Base-by-base conservation (phyloP, 2,329 filamentous ascomycete species). In the Ophiocordyceps camponoti-saundersi region DNA sequence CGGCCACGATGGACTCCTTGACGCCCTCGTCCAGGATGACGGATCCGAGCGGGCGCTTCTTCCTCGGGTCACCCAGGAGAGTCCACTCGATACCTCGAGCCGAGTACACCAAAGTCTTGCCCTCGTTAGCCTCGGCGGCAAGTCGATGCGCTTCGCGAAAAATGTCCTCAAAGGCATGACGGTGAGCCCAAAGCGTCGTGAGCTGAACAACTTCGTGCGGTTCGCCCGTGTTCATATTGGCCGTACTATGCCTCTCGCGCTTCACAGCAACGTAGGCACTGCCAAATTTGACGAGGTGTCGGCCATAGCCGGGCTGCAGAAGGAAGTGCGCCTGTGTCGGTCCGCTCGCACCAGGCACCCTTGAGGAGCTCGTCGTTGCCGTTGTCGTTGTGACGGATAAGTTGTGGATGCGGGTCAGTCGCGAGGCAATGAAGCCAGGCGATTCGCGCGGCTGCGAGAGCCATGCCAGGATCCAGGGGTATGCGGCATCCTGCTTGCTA, bases 161-260 rank as follows among this genome's bases (percentile, higher is more conserved):
- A 15, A 98, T 78, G 21, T 87, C 79, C 60, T 94, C 85, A 57
- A 98, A 95, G 15, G 96, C 77, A 55, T 90, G 78, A 3, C 89
- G 82, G 55, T 95, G 82, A 44, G 85, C 76, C 69, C 94, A 96
- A 13, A 98, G 72, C 1, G 92, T 90, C 3, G 90, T 96, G 49
- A 98, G 68, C 49, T 87, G 92, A 44, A 98, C 76, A 1, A 89
- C 94, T 66, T 98, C 92, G 69, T 95, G 94, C 1, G 92, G 92
- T 54, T 86, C 83, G 48, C 90, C 92, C 23, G 82, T 89, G 45
- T 79, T 79, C 57, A 83, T 76, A 57, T 90, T 85, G 1, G 85
- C 81, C 48, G 88, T 92, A 36, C 74, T 75, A 60, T 94, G 87
- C 53, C 94, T 87, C 61, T 94, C 82, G 46, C 92, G 74, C 56